Base-by-base conservation (phyloP, 192 early-diverging fungal genomes). In the Gamsiella multidivaricata region DNA sequence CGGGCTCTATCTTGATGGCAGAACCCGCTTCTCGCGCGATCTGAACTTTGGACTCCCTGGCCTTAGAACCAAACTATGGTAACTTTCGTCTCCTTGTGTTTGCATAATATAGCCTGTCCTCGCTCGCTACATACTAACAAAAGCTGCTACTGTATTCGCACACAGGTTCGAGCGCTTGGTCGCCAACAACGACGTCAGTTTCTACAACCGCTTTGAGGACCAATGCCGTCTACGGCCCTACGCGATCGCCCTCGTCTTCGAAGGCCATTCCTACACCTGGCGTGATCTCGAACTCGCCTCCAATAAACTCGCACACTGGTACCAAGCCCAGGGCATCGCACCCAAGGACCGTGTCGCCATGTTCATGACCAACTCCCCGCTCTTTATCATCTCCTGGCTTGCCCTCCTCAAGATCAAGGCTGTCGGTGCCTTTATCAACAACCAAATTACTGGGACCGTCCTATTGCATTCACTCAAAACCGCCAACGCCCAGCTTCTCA, bases 341-440 rank as follows among this genome's bases (percentile, higher is more conserved):
- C 12, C n/a, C 2, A 31, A 43, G 26, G 80, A 86, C 36, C 58
- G 81, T 65, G 85, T 91, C 43, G 83, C 86, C 18, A 80, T 91
- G 33, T 82, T 81, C 61, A 71, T 92, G 78, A 81, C 83, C 60
- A 91, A 92, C 70, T 81, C 81, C n/a, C 85, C 87, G 15, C 55
- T 84, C 11, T 90, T 90, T 58, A 65, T 90, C 47, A 72, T 87
- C 36, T 34, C 69, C 4, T 83, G 82, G 66, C 80, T 92, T 7
- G 88, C 84, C 0, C 59, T 88, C 25, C 63, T 79, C 37, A 91
- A 92, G 64, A 81, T 92, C 31, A 88, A 85, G 4, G 84, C 67
- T 1, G 68, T 80, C 0, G 71, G 84, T 8, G 85, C 87, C 12
- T 80, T 91, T 25, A 84, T 92, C 68, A 92, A 92, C 81, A 87